Percentiles rank a stretch among this genome's conserved stretches.
These are phyloP conservation scores for Dunaliella sp. DNA, from an alignment of 139 green algal species.

Conservation along the genomic window DNA sequence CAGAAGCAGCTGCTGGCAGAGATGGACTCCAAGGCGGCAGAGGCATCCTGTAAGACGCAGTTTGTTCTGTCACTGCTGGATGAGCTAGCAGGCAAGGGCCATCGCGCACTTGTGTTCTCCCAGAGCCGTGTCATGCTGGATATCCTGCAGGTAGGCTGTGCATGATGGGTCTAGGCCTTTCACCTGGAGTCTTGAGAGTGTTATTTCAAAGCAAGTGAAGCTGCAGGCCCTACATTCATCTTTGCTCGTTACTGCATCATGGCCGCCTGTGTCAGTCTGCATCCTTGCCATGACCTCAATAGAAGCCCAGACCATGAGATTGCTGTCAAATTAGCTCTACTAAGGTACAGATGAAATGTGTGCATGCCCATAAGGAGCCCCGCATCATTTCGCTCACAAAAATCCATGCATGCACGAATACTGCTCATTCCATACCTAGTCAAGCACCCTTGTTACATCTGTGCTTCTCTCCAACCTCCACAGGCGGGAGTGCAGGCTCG, in stretches of 20 bases:
- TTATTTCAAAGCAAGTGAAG: no score
- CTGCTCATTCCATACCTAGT: no score
- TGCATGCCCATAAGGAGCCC: neutral
- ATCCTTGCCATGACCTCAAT: neutral
- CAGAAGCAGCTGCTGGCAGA: conserved; percentile 31
- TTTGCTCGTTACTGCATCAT: no score
- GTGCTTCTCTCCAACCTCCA: no score
- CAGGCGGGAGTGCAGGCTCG: conserved; percentile 51
- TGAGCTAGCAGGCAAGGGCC: conserved; percentile 64
- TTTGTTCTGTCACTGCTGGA: conserved; percentile 77
- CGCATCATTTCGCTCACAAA: neutral
- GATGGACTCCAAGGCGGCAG: conserved; percentile 31
- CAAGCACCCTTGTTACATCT: no score
- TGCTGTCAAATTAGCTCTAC: neutral
- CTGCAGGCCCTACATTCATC: no score
- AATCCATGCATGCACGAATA: neutral
- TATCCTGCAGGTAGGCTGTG: conserved; percentile 71
- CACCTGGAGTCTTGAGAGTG: no score
- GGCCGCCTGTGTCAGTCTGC: no score
- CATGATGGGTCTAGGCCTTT: no score
- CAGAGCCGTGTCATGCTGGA: conserved; percentile 82
- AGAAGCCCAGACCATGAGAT: neutral
- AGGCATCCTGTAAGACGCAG: conserved; percentile 74
- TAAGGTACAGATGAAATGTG: neutral
- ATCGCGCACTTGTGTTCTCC: conserved; percentile 90